A percentile compares a stretch with the other conserved stretches of the same genome.
Evolutionary conservation across 305 asterid genomes (phyloP).

Genomic region (Fraxinus xanthoxyloides): DNA sequence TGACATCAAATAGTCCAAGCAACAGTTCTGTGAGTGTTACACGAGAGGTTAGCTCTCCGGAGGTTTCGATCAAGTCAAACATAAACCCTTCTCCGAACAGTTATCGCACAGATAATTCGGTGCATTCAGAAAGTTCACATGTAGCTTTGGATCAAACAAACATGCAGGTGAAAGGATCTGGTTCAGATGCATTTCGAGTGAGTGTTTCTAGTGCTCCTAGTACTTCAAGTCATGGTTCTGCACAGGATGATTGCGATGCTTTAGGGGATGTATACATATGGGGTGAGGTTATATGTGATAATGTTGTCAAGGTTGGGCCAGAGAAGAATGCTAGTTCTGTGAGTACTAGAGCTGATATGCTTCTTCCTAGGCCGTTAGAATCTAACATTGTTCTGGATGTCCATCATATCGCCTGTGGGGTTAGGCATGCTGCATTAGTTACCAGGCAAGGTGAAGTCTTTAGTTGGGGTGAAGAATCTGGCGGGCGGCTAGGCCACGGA

Average conservation of each 20-base stretch:
- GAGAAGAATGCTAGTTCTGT: conserved; percentile 66
- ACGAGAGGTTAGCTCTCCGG: conserved; percentile 70
- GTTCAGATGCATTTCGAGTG: conserved; percentile 87
- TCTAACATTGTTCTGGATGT: conserved; percentile 82
- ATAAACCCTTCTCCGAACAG: conserved; percentile 65
- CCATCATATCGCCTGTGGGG: conserved; percentile 90
- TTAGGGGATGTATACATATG: conserved; percentile 91
- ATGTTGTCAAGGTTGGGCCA: conserved; percentile 70
- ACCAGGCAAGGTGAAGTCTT: conserved; percentile 91
- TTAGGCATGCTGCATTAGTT: conserved; percentile 79
- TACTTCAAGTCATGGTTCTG: conserved; percentile 97
- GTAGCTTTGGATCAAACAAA: conserved; percentile 73
- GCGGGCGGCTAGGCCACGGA: conserved; percentile 99
- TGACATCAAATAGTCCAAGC: conserved; percentile 77
- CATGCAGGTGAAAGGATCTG: conserved; percentile 84
- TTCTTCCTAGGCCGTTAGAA: conserved; percentile 83
- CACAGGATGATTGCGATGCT: conserved; percentile 91
- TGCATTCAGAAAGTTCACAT: conserved; percentile 66
- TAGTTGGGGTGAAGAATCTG: conserved; percentile 98
- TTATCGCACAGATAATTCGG: conserved; percentile 70
- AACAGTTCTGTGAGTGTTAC: conserved; percentile 76
- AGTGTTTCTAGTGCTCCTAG: conserved; percentile 98
- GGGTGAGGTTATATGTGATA: conserved; percentile 96
- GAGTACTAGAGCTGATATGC: conserved; percentile 72
- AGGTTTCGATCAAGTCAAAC: conserved; percentile 61